Base-by-base conservation (phyloP, 2,329 filamentous ascomycete genomes). In the Cercospora brassicicola region DNA sequence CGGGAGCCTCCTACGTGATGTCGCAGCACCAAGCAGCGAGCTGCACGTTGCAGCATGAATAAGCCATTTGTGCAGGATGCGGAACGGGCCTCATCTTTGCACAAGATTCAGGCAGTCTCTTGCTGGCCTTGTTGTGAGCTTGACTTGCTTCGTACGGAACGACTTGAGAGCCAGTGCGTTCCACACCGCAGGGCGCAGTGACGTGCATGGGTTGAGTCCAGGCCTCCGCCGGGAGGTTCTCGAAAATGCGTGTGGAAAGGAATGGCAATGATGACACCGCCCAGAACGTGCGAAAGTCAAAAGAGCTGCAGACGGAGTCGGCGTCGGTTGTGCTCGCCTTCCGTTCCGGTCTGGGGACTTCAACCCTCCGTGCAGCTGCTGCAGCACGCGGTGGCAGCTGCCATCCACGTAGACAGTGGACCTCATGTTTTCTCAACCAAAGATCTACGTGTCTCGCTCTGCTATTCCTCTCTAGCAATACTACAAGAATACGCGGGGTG, bases 1-100 rank as follows among this genome's bases (percentile, higher is more conserved):
- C n/a, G 39, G 8, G 36, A 36, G 62, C 62, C 62, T 36, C 62
- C 62, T 55, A 64, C 61, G 61, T 64, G 26, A 57, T 42, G 15
- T 42, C 36, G 48, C 61, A 64, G 61, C 59, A 62, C 7, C 55
- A 57, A 59, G 26, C 26, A 28, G 20, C 23, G 45, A 20, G 26
- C 15, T 31, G 20, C 53, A n/a, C 53, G 53, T 57, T 57, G 26
- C 30, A 31, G 31, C 9, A 36, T 36, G 55, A 36, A 33, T 23
- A 31, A 62, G 36, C 59, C 36, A 39, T 45, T 62, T 62, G 59
- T 62, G 59, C 59, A 62, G 36, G 39, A 51, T 39, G 59, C 33
- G 59, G 59, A 33, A 33, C 59, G 59, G 42, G 28, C 33, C 59
- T 33, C 59, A 28, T 51, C 28, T 26, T n/a, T 62, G 59, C 59